Percentiles rank a stretch among this genome's conserved stretches.
Conservation (phyloP, 2,329 filamentous ascomycete genomes). For the Colletotrichum liaoningense region DNA sequence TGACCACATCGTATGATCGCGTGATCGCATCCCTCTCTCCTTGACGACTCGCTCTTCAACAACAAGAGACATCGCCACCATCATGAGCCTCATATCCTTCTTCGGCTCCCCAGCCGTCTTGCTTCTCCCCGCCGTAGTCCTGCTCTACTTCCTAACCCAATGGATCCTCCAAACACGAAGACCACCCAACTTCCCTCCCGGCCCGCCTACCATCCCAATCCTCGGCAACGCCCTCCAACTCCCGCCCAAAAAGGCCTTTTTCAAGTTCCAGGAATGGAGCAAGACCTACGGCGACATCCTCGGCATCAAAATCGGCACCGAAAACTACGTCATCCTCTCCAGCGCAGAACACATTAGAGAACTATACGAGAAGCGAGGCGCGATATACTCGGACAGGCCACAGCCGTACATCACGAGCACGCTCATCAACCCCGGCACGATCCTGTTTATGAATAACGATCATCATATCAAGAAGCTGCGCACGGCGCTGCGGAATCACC, state of each 20-base stretch:
- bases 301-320: slow-evolving; percentile 44
- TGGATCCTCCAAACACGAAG: slow-evolving; percentile 16
- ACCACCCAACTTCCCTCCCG: slow-evolving; percentile 37
- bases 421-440: slow-evolving; percentile 38
- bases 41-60: not conserved
- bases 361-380: slow-evolving; percentile 50
- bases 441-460: slow-evolving; percentile 26
- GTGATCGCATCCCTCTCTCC: not conserved
- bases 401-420: slow-evolving; percentile 41
- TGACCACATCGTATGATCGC: not conserved
- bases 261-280: slow-evolving; percentile 46
- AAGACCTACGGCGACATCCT: slow-evolving; percentile 48
- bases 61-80: not conserved
- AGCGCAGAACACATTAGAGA: slow-evolving; percentile 46
- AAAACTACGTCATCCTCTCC: slow-evolving; percentile 48
- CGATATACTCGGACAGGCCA: slow-evolving; percentile 52
- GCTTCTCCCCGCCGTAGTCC: not conserved
- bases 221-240: slow-evolving; percentile 43
- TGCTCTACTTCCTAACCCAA: not conserved
- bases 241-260: slow-evolving; percentile 39
- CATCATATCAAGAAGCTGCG: slow-evolving; percentile 16
- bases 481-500: slow-evolving; percentile 30
- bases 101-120: not conserved
- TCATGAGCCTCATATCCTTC: not conserved
- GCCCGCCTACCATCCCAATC: slow-evolving; percentile 38